Percentiles rank a stretch among this genome's conserved stretches.
phyloP scores from a whole-genome alignment of 2,329 filamentous ascomycete species.

The Corynespora cassiicola region DNA sequence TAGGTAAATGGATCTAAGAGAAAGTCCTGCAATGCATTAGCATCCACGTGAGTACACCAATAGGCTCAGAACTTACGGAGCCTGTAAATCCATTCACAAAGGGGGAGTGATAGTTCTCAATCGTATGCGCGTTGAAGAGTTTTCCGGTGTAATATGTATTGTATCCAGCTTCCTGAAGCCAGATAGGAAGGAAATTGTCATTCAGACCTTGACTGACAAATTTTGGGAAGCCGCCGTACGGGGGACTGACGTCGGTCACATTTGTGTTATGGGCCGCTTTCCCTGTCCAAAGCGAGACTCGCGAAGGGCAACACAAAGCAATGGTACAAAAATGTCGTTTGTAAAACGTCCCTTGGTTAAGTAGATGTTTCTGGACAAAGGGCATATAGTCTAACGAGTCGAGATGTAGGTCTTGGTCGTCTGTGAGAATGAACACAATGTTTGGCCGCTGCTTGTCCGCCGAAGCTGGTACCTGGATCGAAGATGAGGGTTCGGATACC shows the following conservation, averaged over 20 bases:
- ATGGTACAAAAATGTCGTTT: constrained; percentile 71
- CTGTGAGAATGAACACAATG: constrained; percentile 71
- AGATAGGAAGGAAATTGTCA: constrained; percentile 71
- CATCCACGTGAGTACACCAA: not conserved
- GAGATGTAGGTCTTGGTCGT: constrained; percentile 71
- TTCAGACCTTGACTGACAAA: constrained; percentile 71
- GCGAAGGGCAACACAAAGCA: constrained; percentile 71
- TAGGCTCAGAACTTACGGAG: constrained; percentile 41
- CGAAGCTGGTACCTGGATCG: too few relatives aligned
- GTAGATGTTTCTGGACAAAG: constrained; percentile 61
- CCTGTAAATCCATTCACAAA: constrained; percentile 65
- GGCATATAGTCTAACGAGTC: constrained; percentile 69
- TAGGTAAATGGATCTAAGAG: constrained; percentile 73
- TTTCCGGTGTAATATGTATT: constrained; percentile 78
- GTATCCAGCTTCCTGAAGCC: constrained; percentile 73
- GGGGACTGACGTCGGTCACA: constrained; percentile 65
- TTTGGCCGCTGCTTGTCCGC: constrained; percentile 47
- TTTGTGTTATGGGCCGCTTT: constrained; percentile 74
- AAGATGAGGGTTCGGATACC: too few relatives aligned
- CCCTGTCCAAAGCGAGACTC: constrained; percentile 71
- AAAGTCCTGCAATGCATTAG: constrained; percentile 48
- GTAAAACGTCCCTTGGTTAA: constrained; percentile 65
- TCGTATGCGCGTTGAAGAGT: constrained; percentile 69
- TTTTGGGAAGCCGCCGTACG: constrained; percentile 69
- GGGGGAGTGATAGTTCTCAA: constrained; percentile 67